These are phyloP conservation scores for Leccinum subtestaceum DNA, from an alignment of 768 basidiomycete species.

Conservation along the genomic window DNA sequence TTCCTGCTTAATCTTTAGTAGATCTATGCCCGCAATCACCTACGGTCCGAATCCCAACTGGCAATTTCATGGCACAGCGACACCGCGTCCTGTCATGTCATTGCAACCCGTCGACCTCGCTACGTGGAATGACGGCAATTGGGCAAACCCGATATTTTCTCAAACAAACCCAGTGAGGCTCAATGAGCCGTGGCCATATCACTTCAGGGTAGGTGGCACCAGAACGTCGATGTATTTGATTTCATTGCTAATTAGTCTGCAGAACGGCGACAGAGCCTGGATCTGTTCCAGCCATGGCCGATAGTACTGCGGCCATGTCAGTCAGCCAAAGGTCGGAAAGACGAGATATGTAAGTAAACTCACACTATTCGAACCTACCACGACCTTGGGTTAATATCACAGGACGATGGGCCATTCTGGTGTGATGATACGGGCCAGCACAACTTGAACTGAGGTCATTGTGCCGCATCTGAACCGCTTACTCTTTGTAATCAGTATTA, in stretches of 20 bases:
- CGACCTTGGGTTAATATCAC: not conserved
- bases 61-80: not conserved
- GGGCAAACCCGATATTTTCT: conserved; percentile 13
- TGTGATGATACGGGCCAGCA: conserved; percentile 26
- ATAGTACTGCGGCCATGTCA: conserved; percentile 44
- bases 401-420: conserved; percentile 51
- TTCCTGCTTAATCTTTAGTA: not conserved
- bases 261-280: conserved; percentile 54
- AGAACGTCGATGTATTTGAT: not conserved
- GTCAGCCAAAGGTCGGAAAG: conserved; percentile 41
- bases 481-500: no score
- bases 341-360: conserved; percentile 43
- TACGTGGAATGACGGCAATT: conserved; percentile 26
- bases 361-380: not conserved
- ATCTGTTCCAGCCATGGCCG: conserved; percentile 46
- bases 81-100: not conserved
- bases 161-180: conserved; percentile 36
- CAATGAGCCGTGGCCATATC: conserved; percentile 48
- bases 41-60: not conserved
- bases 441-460: no score
- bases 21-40: conserved; percentile 5
- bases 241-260: not conserved
- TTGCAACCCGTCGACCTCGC: conserved; percentile 24
- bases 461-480: no score
- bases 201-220: conserved; percentile 4